These are phyloP conservation scores for Phytophthora crassamura DNA, from an alignment of 352 stramenopile species.

Conservation along the genomic window DNA sequence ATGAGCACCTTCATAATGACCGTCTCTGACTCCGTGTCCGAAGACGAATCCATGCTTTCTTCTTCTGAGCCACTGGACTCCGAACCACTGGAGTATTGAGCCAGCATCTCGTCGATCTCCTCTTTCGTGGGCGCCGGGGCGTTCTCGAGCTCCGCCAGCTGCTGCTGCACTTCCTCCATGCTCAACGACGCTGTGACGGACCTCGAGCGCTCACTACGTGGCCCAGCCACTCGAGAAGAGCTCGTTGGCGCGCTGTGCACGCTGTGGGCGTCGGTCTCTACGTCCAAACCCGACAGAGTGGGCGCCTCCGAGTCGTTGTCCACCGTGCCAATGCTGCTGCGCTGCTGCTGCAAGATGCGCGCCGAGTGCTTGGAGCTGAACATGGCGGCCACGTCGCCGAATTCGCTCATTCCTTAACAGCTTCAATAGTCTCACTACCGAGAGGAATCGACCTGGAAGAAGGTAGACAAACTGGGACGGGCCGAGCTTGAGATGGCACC, in stretches of 20 bases:
- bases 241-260: constrained; percentile 20
- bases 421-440: neutral
- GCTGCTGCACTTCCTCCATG: constrained; percentile 59
- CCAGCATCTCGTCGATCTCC: constrained; percentile 70
- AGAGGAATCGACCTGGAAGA: constrained; percentile 9
- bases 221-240: constrained; percentile 7
- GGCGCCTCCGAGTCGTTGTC: constrained; percentile 22
- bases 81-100: constrained; percentile 50
- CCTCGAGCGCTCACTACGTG: constrained; percentile 6
- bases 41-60: constrained; percentile 18
- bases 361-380: constrained; percentile 54
- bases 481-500: too few species aligned
- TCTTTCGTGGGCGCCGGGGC: constrained; percentile 48
- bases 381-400: constrained; percentile 42
- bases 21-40: constrained; percentile 38
- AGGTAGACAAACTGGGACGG: constrained; percentile 21
- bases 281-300: constrained; percentile 31
- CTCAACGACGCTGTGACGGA: constrained; percentile 29
- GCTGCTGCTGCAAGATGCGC: constrained; percentile 37
- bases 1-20: constrained; percentile 89
- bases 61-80: constrained; percentile 17
- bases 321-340: constrained; percentile 31
- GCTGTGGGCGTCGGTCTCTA: constrained; percentile 18
- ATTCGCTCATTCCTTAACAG: constrained; percentile 24
- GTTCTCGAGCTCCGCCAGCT: constrained; percentile 56